Base-by-base conservation (phyloP, 164 flowering plant genomes). In the Brasenia schreberi region DNA sequence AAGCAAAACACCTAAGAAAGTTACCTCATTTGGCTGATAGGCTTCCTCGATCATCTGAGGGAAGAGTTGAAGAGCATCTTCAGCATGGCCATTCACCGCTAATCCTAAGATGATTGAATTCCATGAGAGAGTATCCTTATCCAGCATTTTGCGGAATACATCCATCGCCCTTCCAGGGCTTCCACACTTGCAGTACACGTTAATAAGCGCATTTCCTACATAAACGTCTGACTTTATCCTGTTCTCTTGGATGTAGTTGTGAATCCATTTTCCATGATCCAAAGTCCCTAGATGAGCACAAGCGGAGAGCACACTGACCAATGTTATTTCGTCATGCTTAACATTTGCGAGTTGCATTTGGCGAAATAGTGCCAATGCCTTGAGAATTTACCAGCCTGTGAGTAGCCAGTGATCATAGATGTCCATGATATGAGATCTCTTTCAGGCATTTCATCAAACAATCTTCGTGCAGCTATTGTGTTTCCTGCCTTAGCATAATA, bases 181-280 rank as follows among this genome's bases (percentile, higher is more conserved):
- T 56, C 90, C 97, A 65, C 92, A 90, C 75, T 90, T 90, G 76
- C 82, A 85, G 65, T 87, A 86, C 97, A 90, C 83, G 67, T 90
- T 87, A 42, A 87, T 82, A 60, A 90, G 72, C 63, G 93, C 63
- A 64, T 86, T 90, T 61, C 82, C 83, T 16, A 90, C 81, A 71
- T 77, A 78, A 63, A 86, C 62, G 75, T 84, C 92, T 14, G 67
- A 67, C 73, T 76, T 79, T 17, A 84, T 53, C 43, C 65, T 74
- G 69, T 81, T 71, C 14, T 64, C 33, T 0, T 63, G 18, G 5
- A 90, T 80, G 66, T 81, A 83, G 0, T 79, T 73, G 61, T 88
- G 89, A 67, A 90, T 63, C 59, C 76, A 77, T 65, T 65, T 63
- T 27, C 94, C 92, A 5, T 77, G 43, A 59, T 84, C 82, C 19